Evolutionary conservation across 1,139 yeast species (phyloP).

Genomic region (Geotrichum fermentans): DNA sequence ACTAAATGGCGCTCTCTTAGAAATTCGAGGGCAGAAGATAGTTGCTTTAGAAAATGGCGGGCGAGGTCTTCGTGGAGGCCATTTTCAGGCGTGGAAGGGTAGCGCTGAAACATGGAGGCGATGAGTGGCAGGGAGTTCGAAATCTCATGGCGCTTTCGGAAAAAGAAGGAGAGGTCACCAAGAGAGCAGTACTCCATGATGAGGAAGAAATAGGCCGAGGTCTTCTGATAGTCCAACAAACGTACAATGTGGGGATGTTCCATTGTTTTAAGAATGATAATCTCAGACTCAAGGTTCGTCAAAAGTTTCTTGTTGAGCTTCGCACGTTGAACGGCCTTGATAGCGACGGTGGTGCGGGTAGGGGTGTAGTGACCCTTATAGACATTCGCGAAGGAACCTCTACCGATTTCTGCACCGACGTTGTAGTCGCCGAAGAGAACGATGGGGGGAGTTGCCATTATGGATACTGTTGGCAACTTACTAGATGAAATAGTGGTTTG

Average conservation of each 20-base stretch:
- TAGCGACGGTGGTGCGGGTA: slow-evolving; percentile 64
- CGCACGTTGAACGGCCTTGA: slow-evolving; percentile 80
- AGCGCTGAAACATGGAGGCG: slow-evolving; percentile 66
- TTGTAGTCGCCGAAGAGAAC: slow-evolving; percentile 35
- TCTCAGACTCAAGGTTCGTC: slow-evolving; percentile 88
- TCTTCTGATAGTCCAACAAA: slow-evolving; percentile 73
- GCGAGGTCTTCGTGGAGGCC: slow-evolving; percentile 79
- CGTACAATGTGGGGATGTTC: slow-evolving; percentile 92
- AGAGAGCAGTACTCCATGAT: slow-evolving; percentile 97
- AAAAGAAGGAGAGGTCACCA: slow-evolving; percentile 87
- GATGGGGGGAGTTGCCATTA: slow-evolving; percentile 1
- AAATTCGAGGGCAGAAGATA: slow-evolving; percentile 78
- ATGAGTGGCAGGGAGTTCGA: slow-evolving; percentile 74
- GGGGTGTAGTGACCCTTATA: slow-evolving; percentile 56
- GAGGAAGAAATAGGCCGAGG: slow-evolving; percentile 74
- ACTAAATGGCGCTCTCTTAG: slow-evolving; percentile 78
- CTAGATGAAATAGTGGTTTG: slow-evolving; percentile 7
- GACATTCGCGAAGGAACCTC: slow-evolving; percentile 93
- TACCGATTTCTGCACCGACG: slow-evolving; percentile 79
- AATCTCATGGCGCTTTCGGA: slow-evolving; percentile 68
- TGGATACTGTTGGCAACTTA: too few relatives aligned
- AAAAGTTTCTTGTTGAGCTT: slow-evolving; percentile 79
- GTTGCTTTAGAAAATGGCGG: slow-evolving; percentile 78
- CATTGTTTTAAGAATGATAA: slow-evolving; percentile 75
- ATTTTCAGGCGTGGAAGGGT: slow-evolving; percentile 72